Percentiles rank a stretch among this genome's conserved stretches.
phyloP scores from a whole-genome alignment of 805 yeast species.

The Candida oleophila region DNA sequence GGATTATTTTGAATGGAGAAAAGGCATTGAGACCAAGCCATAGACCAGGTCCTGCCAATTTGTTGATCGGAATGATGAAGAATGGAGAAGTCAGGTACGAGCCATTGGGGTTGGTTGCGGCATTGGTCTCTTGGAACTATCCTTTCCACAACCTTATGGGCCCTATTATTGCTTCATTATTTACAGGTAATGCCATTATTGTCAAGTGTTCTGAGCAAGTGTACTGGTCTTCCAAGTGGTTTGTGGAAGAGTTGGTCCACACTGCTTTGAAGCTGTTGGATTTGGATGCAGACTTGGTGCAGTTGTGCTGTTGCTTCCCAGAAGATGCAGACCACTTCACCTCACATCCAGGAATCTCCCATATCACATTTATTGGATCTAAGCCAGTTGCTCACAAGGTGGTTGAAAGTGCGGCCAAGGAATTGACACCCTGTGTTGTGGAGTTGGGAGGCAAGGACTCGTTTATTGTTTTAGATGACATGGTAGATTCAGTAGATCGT shows the following conservation, averaged over 20 bases:
- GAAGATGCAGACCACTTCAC: constrained; percentile 85
- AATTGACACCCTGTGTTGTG: constrained; percentile 92
- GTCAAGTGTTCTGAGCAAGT: constrained; percentile 96
- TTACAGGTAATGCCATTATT: constrained; percentile 88
- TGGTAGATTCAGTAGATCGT: constrained; percentile 50
- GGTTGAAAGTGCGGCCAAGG: constrained; percentile 74
- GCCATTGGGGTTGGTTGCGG: constrained; percentile 86
- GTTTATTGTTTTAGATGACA: constrained; percentile 81
- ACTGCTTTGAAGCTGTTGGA: constrained; percentile 73
- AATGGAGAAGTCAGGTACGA: constrained; percentile 92
- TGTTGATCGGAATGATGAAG: constrained; percentile 79
- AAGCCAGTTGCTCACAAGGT: constrained; percentile 90
- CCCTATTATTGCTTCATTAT: constrained; percentile 83
- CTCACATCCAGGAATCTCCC: constrained; percentile 76
- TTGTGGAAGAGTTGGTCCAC: constrained; percentile 65
- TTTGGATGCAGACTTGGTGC: constrained; percentile 79
- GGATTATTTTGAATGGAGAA: constrained; percentile 87
- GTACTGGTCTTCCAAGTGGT: constrained; percentile 88
- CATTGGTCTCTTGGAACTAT: constrained; percentile 95
- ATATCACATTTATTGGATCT: constrained; percentile 95
- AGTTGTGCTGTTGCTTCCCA: constrained; percentile 86
- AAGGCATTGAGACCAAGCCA: constrained; percentile 62
- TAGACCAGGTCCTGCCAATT: constrained; percentile 85
- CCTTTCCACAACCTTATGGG: constrained; percentile 95
- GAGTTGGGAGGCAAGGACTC: constrained; percentile 98